Percentiles rank a stretch among this genome's conserved stretches.
Conservation (phyloP, 179 eudicot species). For the Heliamphora pulchella region DNA sequence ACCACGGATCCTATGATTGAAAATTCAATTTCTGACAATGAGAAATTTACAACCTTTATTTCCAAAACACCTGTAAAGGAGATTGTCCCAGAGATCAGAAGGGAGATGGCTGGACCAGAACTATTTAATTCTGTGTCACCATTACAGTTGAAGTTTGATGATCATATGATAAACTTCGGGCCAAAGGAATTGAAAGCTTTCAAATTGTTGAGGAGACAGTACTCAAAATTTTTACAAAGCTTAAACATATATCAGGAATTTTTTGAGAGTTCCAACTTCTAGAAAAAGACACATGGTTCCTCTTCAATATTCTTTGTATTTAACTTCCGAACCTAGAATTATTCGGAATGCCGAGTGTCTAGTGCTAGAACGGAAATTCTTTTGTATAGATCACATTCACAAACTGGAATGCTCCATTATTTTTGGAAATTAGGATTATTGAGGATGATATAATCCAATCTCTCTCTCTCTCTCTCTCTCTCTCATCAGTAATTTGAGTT, state of each 20-base stretch:
- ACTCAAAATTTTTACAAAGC: conserved; percentile 19
- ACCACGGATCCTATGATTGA: conserved; percentile 5
- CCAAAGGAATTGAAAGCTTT: conserved; percentile 18
- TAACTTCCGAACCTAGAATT: neutral
- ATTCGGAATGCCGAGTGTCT: neutral
- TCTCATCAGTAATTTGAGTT: too few species aligned
- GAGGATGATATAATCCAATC: neutral
- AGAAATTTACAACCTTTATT: conserved; percentile 31
- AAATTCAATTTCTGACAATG: conserved; percentile 21
- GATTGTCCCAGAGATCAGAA: conserved; percentile 3
- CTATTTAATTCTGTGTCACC: conserved; percentile 33
- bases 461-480: neutral
- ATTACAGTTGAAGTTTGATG: conserved; percentile 34
- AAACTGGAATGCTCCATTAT: neutral
- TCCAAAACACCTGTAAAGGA: conserved; percentile 22
- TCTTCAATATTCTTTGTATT: neutral
- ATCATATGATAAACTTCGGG: conserved; percentile 18
- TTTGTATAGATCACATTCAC: neutral
- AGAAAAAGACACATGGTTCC: neutral
- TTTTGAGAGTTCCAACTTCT: neutral
- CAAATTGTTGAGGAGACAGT: conserved; percentile 21
- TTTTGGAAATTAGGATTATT: conserved; percentile 1
- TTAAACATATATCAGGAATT: conserved; percentile 13
- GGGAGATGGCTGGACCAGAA: conserved; percentile 24
- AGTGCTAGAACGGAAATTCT: neutral